Conservation (phyloP, 768 basidiomycete species). For the Pleurotus tuoliensis region DNA sequence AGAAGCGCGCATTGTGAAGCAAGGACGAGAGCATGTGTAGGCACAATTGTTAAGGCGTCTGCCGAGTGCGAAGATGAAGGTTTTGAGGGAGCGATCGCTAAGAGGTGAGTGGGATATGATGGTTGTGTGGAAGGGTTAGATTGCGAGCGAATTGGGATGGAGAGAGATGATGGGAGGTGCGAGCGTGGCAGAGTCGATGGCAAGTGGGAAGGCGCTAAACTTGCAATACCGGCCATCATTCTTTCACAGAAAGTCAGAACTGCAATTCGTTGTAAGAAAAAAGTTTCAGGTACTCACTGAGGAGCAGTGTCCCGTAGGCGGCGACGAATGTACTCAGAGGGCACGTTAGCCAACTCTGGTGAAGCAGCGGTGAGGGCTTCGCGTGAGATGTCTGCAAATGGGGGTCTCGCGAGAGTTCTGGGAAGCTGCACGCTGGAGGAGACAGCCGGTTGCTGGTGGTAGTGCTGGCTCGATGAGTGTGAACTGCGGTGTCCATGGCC, state of each 20-base stretch:
- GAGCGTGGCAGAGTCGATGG: slow-evolving; percentile 66
- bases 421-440: slow-evolving; percentile 57
- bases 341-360: slow-evolving; percentile 62
- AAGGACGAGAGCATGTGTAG: slow-evolving; percentile 60
- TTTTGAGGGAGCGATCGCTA: slow-evolving; percentile 49
- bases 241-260: slow-evolving; percentile 26
- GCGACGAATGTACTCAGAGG: slow-evolving; percentile 65
- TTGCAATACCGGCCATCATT: slow-evolving; percentile 51
- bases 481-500: slow-evolving; percentile 19
- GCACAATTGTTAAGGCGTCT: slow-evolving; percentile 48
- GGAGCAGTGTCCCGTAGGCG: slow-evolving; percentile 45
- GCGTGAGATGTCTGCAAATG: slow-evolving; percentile 50
- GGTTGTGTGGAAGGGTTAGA: slow-evolving; percentile 19
- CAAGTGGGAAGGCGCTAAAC: slow-evolving; percentile 48
- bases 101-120: slow-evolving; percentile 49
- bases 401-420: slow-evolving; percentile 63
- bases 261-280: slow-evolving; percentile 12
- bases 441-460: slow-evolving; percentile 12
- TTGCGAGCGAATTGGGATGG: slow-evolving; percentile 34
- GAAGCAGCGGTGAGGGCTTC: slow-evolving; percentile 61
- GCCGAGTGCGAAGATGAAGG: slow-evolving; percentile 25
- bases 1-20: slow-evolving; percentile 58
- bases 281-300: slow-evolving; percentile 29
- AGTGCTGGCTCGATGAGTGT: slow-evolving; percentile 18
- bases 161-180: slow-evolving; percentile 58